phyloP scores from a whole-genome alignment of 73 alveolate genomes.

The Stentor coeruleus region DNA sequence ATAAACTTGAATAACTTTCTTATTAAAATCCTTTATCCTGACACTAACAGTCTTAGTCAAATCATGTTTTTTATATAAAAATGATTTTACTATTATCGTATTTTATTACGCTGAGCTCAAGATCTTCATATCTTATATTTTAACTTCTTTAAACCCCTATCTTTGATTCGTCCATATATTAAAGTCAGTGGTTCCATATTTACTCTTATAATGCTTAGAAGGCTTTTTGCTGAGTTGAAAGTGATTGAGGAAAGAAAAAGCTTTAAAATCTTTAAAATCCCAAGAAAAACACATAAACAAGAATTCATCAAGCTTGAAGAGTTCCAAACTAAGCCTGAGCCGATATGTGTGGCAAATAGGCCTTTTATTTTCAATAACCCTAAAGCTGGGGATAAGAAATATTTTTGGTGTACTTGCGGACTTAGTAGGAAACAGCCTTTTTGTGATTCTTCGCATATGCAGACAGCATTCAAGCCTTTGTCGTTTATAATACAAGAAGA shows the following conservation, averaged over 20 bases:
- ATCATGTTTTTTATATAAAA: no score
- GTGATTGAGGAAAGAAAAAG: not conserved
- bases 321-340: not conserved
- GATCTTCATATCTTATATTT: no score
- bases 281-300: not conserved
- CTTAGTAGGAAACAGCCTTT: constrained; percentile 24
- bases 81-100: no score
- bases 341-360: constrained; percentile 8
- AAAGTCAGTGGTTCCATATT: no score
- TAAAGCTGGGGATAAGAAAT: constrained; percentile 17
- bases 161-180: no score
- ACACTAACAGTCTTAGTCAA: no score
- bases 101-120: no score
- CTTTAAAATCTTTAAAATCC: constrained; percentile 7
- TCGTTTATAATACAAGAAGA: not conserved
- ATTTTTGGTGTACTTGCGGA: constrained; percentile 27
- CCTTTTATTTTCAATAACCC: constrained; percentile 28
- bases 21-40: no score
- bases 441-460: constrained; percentile 28
- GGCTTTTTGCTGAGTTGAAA: constrained; percentile 14
- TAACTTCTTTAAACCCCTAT: no score
- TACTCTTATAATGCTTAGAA: constrained; percentile 11
- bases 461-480: constrained; percentile 27
- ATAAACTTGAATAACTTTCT: no score
- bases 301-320: not conserved